phyloP scores from a whole-genome alignment of 2,329 filamentous ascomycete species.

The Simplicillium sp. region DNA sequence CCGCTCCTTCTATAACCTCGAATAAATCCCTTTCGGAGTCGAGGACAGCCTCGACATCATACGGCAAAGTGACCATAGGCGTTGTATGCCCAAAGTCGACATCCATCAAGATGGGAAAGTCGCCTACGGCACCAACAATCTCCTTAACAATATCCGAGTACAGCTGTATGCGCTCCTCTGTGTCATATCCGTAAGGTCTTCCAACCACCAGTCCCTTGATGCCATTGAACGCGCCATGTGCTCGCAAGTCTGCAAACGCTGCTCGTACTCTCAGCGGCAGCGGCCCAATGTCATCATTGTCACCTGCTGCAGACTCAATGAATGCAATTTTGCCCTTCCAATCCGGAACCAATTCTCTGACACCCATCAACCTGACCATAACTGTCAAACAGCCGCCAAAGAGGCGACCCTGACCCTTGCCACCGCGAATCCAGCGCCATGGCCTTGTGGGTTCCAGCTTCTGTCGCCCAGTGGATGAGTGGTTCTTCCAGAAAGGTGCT shows the following conservation, averaged over 20 bases:
- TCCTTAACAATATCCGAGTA: not conserved
- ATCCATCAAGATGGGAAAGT: conserved; percentile 1
- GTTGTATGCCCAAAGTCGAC: conserved; percentile 1
- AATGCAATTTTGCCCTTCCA: not conserved
- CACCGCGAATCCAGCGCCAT: not conserved
- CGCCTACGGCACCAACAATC: not conserved
- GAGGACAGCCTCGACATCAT: not conserved
- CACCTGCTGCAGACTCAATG: not conserved
- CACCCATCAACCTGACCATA: not conserved
- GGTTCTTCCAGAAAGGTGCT: conserved; percentile 11
- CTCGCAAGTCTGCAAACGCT: not conserved
- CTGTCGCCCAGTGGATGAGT: conserved; percentile 10
- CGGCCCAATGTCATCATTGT: not conserved
- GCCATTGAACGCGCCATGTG: not conserved
- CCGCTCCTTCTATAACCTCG: not conserved
- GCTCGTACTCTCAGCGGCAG: not conserved
- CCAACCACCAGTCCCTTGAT: not conserved
- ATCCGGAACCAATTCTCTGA: not conserved
- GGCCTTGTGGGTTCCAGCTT: not conserved
- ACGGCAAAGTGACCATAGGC: not conserved
- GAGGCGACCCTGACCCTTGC: not conserved
- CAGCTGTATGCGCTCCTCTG: not conserved
- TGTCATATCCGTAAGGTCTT: not conserved
- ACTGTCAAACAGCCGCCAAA: not conserved
- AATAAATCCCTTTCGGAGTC: not conserved